These are phyloP conservation scores for Boechera stricta DNA, from an alignment of 345 rosid species.

Conservation along the genomic window DNA sequence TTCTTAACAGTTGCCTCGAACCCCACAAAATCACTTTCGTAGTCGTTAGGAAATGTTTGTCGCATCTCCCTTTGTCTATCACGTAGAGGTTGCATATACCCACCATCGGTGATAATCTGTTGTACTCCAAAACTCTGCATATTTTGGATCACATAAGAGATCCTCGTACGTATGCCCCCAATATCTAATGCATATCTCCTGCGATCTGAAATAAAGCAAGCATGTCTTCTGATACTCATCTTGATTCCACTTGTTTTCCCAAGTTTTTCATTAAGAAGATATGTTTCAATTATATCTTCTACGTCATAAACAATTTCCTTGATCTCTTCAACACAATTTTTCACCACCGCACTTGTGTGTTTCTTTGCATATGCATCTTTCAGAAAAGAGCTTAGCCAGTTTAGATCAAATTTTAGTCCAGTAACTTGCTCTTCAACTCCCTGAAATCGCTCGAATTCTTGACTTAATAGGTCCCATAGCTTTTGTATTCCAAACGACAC, in stretches of 20 bases:
- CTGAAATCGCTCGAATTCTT: not conserved
- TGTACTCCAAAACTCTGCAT: not conserved
- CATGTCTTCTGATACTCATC: too few relatives aligned
- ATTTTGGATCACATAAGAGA: conserved; percentile 21
- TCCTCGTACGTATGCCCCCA: conserved; percentile 25
- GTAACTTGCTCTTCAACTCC: not conserved
- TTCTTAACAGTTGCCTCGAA: not conserved
- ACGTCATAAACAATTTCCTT: too few relatives aligned
- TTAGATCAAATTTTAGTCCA: not conserved
- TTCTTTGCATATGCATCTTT: conserved; percentile 19
- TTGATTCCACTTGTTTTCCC: too few relatives aligned
- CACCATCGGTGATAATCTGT: fast-evolving
- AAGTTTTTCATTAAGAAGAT: too few relatives aligned
- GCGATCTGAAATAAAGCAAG: too few relatives aligned
- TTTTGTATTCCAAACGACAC: not conserved
- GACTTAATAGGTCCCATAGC: not conserved
- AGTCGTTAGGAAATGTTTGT: not conserved
- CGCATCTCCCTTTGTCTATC: too few relatives aligned
- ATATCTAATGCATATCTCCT: not conserved
- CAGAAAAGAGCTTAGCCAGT: not conserved
- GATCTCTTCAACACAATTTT: too few relatives aligned
- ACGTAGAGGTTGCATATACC: too few relatives aligned
- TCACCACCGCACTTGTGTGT: not conserved
- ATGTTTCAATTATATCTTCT: too few relatives aligned
- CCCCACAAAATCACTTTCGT: not conserved